Percentiles rank a stretch among this genome's conserved stretches.
These are phyloP conservation scores for Aegilops tauschii DNA, from an alignment of 176 grass and related monocot genomes.

Conservation along the genomic window DNA sequence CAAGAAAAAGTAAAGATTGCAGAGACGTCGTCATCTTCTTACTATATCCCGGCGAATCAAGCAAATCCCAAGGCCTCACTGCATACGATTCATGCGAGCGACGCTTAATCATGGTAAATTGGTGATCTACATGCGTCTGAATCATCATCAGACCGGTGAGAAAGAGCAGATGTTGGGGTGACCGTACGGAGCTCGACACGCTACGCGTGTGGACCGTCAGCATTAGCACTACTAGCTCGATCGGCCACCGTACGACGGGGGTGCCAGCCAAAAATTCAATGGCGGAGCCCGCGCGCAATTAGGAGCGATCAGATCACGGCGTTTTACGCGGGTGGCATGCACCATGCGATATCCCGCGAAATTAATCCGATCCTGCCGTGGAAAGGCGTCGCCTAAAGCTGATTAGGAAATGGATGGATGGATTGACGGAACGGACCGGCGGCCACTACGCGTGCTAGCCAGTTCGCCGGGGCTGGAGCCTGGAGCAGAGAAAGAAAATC, in stretches of 20 bases:
- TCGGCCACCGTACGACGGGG: background rate
- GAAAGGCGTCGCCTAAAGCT: background rate
- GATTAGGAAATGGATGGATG: background rate
- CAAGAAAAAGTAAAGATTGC: too few species aligned
- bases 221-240: background rate
- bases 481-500: background rate
- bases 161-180: background rate
- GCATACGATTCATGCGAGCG: too few species aligned
- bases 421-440: background rate
- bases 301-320: background rate
- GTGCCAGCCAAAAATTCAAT: background rate
- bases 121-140: background rate
- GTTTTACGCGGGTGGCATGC: background rate
- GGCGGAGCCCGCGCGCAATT: slow-evolving; percentile 2
- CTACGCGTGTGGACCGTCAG: background rate
- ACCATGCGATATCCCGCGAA: background rate
- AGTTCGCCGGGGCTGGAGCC: background rate
- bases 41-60: too few species aligned
- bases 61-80: too few species aligned
- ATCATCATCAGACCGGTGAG: background rate
- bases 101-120: too few species aligned
- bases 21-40: too few species aligned
- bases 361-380: background rate
- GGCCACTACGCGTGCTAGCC: background rate
- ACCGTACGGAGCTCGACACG: slow-evolving; percentile 9